These are phyloP conservation scores for Cutaneotrichosporon curvatum DNA, from an alignment of 1,284 basidiomycete genomes.

Conservation along the genomic window DNA sequence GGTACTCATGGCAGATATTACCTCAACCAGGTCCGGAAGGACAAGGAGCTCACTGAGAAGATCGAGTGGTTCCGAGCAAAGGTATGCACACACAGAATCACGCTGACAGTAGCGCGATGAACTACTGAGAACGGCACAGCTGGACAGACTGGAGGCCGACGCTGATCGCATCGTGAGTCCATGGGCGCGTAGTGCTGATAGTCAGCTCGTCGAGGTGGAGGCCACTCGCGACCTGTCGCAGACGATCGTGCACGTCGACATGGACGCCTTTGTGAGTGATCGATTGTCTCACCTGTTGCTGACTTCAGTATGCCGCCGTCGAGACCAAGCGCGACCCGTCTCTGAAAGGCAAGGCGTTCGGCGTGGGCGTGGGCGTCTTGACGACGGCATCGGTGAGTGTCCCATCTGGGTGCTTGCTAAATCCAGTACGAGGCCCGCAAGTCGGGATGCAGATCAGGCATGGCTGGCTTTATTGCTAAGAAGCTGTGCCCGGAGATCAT, in stretches of 20 bases:
- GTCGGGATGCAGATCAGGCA: constrained; percentile 78
- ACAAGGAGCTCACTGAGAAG: constrained; percentile 41
- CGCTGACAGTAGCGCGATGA: constrained; percentile 33
- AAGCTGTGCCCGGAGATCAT: constrained; percentile 91
- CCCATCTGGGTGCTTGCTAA: not conserved
- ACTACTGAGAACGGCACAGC: constrained; percentile 28
- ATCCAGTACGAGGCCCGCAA: constrained; percentile 79
- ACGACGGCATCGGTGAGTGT: constrained; percentile 58
- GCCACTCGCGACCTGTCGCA: constrained; percentile 69
- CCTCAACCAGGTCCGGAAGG: constrained; percentile 42
- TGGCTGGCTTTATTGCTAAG: constrained; percentile 88
- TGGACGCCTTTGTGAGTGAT: constrained; percentile 41
- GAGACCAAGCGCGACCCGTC: constrained; percentile 68
- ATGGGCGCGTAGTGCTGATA: not conserved
- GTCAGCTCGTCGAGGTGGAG: constrained; percentile 68
- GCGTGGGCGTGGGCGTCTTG: constrained; percentile 67
- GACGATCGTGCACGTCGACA: constrained; percentile 53
- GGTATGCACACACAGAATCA: constrained; percentile 16
- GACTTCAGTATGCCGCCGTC: constrained; percentile 42
- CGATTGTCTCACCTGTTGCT: not conserved
- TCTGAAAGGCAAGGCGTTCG: constrained; percentile 77
- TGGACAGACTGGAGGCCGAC: constrained; percentile 30
- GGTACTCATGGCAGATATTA: constrained; percentile 32
- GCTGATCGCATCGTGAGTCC: constrained; percentile 40
- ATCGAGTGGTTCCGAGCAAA: constrained; percentile 41